A percentile compares a stretch with the other conserved stretches of the same genome.
Conservation (phyloP, 495 filamentous ascomycete species). For the Cercophora samala region DNA sequence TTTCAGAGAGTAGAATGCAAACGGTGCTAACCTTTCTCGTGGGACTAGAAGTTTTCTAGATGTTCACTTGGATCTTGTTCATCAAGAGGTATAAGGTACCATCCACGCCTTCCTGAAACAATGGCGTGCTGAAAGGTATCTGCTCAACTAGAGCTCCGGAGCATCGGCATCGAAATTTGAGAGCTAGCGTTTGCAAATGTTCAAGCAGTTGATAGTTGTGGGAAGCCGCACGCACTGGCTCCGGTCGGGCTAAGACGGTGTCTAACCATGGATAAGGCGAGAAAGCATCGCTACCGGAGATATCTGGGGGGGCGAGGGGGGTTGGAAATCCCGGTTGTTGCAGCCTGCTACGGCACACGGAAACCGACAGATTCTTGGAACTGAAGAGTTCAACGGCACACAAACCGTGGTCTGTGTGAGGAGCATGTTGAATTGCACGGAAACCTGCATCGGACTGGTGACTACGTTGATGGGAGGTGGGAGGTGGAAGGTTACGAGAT, state of each 20-base stretch:
- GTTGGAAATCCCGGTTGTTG: neutral
- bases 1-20: neutral
- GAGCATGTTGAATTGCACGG: neutral
- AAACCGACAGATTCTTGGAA: neutral
- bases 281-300: neutral
- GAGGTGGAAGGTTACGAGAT: too few species aligned
- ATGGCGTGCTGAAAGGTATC: neutral
- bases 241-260: too few species aligned
- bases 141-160: neutral
- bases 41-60: neutral
- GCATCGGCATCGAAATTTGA: neutral
- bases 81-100: too few species aligned
- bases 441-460: neutral
- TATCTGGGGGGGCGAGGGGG: neutral
- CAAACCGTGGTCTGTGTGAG: neutral
- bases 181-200: neutral
- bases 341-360: neutral
- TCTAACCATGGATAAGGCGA: too few species aligned
- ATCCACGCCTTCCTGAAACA: neutral
- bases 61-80: neutral
- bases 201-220: neutral
- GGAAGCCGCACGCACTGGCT: too few species aligned
- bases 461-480: too few species aligned
- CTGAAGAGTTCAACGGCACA: neutral
- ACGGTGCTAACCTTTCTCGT: neutral